These are phyloP conservation scores for Dactylellina parvicollis DNA, from an alignment of 2,329 filamentous ascomycete genomes.

Conservation along the genomic window DNA sequence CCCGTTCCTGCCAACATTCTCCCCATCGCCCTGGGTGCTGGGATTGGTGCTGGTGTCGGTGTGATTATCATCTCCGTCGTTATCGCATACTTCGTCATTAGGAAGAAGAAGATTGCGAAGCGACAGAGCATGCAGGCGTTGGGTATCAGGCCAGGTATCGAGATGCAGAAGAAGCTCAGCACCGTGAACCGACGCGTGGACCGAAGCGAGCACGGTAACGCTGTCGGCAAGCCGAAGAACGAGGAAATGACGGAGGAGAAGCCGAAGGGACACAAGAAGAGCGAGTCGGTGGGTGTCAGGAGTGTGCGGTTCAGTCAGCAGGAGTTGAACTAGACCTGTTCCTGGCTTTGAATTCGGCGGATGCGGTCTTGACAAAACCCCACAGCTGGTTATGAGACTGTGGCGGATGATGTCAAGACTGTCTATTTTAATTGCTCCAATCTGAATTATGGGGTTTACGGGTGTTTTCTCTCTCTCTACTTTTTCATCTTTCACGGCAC, in stretches of 20 bases:
- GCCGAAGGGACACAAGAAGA: slow-evolving; percentile 42
- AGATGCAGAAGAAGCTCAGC: slow-evolving; percentile 23
- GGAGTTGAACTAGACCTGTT: not conserved
- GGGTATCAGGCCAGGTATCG: slow-evolving; percentile 17
- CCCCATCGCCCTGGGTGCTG: slow-evolving; percentile 41
- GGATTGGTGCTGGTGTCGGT: slow-evolving; percentile 41
- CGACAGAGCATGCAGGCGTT: slow-evolving; percentile 41
- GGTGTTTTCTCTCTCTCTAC: slow-evolving; percentile 6
- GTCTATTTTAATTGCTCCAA: not conserved
- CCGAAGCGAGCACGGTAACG: slow-evolving; percentile 37
- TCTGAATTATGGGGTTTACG: not conserved
- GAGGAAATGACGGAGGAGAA: slow-evolving; percentile 2
- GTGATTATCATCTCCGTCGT: slow-evolving; percentile 40
- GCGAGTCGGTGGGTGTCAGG: slow-evolving; percentile 30
- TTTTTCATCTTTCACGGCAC: not conserved
- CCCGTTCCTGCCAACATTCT: slow-evolving; percentile 36
- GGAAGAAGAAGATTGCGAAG: slow-evolving; percentile 44
- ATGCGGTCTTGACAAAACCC: not conserved
- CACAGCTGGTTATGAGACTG: not conserved
- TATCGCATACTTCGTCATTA: slow-evolving; percentile 48
- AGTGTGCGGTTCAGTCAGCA: slow-evolving; percentile 40
- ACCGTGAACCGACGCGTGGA: slow-evolving; percentile 25
- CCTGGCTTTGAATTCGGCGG: not conserved
- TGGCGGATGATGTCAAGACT: not conserved
- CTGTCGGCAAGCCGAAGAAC: slow-evolving; percentile 43